Evolutionary conservation across 1,139 yeast species (phyloP).

Genomic region (Yamadazyma aaseri): DNA sequence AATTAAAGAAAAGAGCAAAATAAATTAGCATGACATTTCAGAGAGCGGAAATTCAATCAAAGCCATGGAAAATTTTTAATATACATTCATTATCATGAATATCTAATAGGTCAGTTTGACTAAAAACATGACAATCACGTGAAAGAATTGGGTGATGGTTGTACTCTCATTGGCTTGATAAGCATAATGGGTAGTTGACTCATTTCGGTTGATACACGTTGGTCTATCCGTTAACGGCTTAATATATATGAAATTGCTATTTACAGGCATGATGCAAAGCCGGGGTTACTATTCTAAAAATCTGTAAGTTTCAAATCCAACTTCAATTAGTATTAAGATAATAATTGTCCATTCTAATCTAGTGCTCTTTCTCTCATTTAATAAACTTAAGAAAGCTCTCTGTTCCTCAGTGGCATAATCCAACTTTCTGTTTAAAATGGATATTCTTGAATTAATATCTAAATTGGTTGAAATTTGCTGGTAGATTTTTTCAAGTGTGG

Average conservation of each 20-base stretch:
- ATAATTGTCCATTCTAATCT: conserved; percentile 88
- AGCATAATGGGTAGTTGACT: conserved; percentile 2
- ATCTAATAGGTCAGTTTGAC: conserved; percentile 1
- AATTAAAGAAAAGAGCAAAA: too few species aligned
- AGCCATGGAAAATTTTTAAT: too few species aligned
- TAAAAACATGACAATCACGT: too few species aligned
- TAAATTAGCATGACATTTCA: not conserved
- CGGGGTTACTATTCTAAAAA: conserved; percentile 7
- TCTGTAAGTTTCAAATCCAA: conserved; percentile 56
- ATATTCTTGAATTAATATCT: conserved; percentile 75
- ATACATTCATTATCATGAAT: not conserved
- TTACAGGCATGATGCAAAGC: conserved; percentile 1
- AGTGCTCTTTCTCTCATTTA: conserved; percentile 75
- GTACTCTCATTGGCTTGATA: conserved; percentile 7
- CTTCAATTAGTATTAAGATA: conserved; percentile 78
- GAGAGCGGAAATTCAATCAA: too few species aligned
- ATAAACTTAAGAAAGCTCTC: conserved; percentile 68
- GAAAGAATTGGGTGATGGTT: not conserved
- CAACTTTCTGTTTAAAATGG: conserved; percentile 75
- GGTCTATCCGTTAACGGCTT: conserved; percentile 4
- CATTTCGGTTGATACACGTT: conserved; percentile 5
- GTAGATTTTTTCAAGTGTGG: conserved; percentile 74
- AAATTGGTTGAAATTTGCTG: conserved; percentile 65
- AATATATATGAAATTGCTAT: not conserved
- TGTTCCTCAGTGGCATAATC: conserved; percentile 92